These are phyloP conservation scores for Salvia splendens DNA, from an alignment of 257 asterid genomes.

Conservation along the genomic window DNA sequence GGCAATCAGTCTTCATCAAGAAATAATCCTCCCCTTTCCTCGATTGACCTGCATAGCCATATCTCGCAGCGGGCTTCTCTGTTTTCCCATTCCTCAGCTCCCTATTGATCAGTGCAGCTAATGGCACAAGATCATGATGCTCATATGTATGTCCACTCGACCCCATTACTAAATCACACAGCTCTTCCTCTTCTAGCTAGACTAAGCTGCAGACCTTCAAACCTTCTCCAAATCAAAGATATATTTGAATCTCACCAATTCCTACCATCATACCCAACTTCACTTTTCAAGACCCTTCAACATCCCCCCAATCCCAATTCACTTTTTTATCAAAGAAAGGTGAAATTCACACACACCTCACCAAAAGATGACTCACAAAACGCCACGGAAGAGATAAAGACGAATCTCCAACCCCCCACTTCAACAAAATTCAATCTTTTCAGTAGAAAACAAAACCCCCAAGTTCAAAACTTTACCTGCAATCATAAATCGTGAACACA, in stretches of 20 bases:
- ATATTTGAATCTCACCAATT: slow-evolving; percentile 5
- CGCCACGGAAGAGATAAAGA: slow-evolving; percentile 15
- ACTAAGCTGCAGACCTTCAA: not conserved
- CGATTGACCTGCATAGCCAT: slow-evolving; percentile 72
- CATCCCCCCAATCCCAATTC: slow-evolving; percentile 25
- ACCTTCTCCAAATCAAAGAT: not conserved
- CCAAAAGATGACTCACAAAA: not conserved
- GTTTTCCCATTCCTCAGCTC: slow-evolving; percentile 72
- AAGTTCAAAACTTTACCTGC: slow-evolving; percentile 31
- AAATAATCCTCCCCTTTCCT: slow-evolving; percentile 82
- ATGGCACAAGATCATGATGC: slow-evolving; percentile 61
- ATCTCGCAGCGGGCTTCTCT: slow-evolving; percentile 75
- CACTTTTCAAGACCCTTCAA: slow-evolving; percentile 23
- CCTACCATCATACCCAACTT: slow-evolving; percentile 17
- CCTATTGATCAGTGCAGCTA: slow-evolving; percentile 65
- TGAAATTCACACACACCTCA: slow-evolving; percentile 9
- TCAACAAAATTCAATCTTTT: slow-evolving; percentile 19
- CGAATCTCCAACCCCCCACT: slow-evolving; percentile 28
- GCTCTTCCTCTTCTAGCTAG: not conserved
- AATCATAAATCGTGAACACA: slow-evolving; percentile 25
- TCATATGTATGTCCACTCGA: slow-evolving; percentile 60
- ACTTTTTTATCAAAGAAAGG: slow-evolving; percentile 24
- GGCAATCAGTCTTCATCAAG: slow-evolving; percentile 74
- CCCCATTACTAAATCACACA: slow-evolving; percentile 44
- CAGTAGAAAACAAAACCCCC: not conserved